These are phyloP conservation scores for Serendipita indica DNA, from an alignment of 768 basidiomycete species.

Conservation along the genomic window DNA sequence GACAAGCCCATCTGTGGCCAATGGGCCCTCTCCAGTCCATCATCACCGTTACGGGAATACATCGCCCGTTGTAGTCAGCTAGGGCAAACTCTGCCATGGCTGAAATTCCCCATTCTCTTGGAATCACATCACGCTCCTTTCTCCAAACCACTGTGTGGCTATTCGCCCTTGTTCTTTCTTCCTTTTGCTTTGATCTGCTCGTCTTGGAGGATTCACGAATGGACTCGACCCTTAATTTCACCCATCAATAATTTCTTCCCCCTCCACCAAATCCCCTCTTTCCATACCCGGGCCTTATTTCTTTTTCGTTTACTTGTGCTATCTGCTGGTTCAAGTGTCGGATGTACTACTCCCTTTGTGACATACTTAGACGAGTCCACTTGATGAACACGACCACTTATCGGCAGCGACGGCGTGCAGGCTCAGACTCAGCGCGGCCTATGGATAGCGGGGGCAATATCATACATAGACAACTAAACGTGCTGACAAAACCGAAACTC, in stretches of 20 bases:
- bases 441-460: conserved; percentile 5
- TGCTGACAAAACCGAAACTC: not conserved
- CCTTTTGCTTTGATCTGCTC: not conserved
- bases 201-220: not conserved
- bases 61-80: not conserved
- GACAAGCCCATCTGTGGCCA: not conserved
- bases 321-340: not conserved
- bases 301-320: not conserved
- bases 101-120: no score
- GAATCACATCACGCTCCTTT: no score
- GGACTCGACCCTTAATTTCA: not conserved
- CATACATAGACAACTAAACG: conserved; percentile 5
- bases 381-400: no score
- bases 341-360: no score
- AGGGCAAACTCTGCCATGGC: not conserved
- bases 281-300: not conserved
- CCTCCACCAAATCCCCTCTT: not conserved
- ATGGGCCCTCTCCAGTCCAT: not conserved
- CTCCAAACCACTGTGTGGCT: no score
- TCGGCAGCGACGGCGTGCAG: no score
- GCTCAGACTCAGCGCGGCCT: no score
- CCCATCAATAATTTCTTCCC: not conserved
- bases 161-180: not conserved
- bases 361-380: no score
- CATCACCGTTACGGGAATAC: conserved; percentile 6